These are phyloP conservation scores for Forsythia viridissima DNA, from an alignment of 257 asterid genomes.

Conservation along the genomic window DNA sequence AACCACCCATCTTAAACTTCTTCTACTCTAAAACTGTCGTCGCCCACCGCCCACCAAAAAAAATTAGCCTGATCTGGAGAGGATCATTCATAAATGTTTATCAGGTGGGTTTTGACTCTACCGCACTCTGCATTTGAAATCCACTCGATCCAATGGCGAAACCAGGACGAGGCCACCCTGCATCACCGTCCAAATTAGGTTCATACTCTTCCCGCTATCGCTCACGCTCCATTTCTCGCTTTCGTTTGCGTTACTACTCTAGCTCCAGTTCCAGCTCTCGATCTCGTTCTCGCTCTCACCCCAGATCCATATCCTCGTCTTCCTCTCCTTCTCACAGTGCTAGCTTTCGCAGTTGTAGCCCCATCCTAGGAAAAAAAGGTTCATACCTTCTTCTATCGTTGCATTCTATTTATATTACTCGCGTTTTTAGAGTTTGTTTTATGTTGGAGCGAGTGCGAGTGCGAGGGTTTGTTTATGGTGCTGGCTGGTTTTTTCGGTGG, in stretches of 20 bases:
- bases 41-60: too few relatives aligned
- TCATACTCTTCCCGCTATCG: background rate
- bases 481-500: too few relatives aligned
- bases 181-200: background rate
- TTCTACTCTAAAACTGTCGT: too few relatives aligned
- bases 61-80: too few relatives aligned
- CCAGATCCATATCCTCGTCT: background rate
- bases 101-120: background rate
- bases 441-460: too few relatives aligned
- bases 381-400: background rate
- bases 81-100: background rate
- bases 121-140: background rate
- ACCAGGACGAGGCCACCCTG: background rate
- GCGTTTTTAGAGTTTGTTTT: too few relatives aligned
- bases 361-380: background rate
- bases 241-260: background rate
- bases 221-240: background rate
- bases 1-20: too few relatives aligned
- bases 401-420: too few relatives aligned
- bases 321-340: background rate
- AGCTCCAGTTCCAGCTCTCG: background rate
- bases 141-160: background rate
- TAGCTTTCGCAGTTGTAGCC: constrained; percentile 3
- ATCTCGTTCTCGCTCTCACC: background rate
- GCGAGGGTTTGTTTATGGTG: too few relatives aligned